A percentile compares a stretch with the other conserved stretches of the same genome.
These are phyloP conservation scores for Boletus semigastroideus DNA, from an alignment of 1,284 basidiomycete species.

Conservation along the genomic window DNA sequence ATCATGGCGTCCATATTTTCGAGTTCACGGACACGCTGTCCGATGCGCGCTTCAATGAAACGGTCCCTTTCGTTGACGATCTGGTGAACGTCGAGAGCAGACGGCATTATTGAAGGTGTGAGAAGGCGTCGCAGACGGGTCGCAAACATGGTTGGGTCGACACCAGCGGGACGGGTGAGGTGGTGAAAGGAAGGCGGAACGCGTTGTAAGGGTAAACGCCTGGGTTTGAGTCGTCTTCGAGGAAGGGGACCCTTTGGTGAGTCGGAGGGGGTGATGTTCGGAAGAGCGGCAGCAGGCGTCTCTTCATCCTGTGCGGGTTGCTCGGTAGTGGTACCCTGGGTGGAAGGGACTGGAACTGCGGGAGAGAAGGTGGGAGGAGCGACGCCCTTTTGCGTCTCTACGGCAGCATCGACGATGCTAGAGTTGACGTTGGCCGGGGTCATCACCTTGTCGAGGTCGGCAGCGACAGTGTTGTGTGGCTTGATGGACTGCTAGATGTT, in stretches of 20 bases:
- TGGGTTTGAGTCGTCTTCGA: slow-evolving; percentile 81
- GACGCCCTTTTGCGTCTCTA: slow-evolving; percentile 70
- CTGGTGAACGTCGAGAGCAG: slow-evolving; percentile 91
- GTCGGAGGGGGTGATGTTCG: slow-evolving; percentile 45
- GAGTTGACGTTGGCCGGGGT: slow-evolving; percentile 58
- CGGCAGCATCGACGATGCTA: slow-evolving; percentile 73
- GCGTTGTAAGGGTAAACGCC: slow-evolving; percentile 95
- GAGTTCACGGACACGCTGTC: slow-evolving; percentile 87
- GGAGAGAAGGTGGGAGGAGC: slow-evolving; percentile 17
- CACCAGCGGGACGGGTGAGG: slow-evolving; percentile 66
- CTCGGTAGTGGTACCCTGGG: slow-evolving; percentile 15
- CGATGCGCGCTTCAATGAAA: slow-evolving; percentile 87
- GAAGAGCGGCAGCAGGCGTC: slow-evolving; percentile 16
- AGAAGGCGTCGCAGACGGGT: slow-evolving; percentile 67
- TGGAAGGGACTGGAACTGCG: slow-evolving; percentile 6
- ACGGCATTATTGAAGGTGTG: slow-evolving; percentile 68
- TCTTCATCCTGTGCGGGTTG: slow-evolving; percentile 46
- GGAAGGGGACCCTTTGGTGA: slow-evolving; percentile 66
- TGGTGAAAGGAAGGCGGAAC: slow-evolving; percentile 83
- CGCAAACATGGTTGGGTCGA: slow-evolving; percentile 52
- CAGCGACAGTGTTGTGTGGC: slow-evolving; percentile 55
- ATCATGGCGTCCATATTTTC: slow-evolving; percentile 83
- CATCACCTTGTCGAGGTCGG: slow-evolving; percentile 65
- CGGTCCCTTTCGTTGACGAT: slow-evolving; percentile 90
- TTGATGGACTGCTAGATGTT: slow-evolving; percentile 78